Conservation (phyloP, 495 filamentous ascomycete species). For the Aspergillus kassunensis region DNA sequence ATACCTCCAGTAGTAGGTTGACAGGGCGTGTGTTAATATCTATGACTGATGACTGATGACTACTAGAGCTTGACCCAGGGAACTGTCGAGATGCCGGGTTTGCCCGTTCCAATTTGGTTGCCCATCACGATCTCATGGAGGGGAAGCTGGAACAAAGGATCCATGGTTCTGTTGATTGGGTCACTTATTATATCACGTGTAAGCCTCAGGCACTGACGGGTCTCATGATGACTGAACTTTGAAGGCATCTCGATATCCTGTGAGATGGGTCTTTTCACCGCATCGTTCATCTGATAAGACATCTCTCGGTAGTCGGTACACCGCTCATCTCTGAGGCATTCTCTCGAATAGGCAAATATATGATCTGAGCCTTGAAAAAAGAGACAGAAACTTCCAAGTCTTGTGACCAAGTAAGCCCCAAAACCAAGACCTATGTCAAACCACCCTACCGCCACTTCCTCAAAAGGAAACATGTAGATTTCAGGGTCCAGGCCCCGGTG, state of each 20-base stretch:
- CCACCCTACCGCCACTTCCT: no score
- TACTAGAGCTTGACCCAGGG: background rate
- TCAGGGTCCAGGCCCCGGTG: background rate
- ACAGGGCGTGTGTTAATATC: no score
- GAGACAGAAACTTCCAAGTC: no score
- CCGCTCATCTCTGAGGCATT: background rate
- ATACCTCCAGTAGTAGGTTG: background rate
- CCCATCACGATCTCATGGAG: background rate
- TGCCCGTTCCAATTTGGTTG: background rate
- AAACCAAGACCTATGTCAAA: no score
- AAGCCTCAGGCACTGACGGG: background rate
- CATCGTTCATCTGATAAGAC: background rate
- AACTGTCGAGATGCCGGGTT: background rate
- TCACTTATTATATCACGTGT: background rate
- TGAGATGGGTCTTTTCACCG: no score
- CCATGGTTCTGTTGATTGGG: no score
- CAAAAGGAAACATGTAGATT: no score
- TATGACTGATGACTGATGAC: background rate
- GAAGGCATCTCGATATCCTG: no score
- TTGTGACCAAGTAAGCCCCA: no score
- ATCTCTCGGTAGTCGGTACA: background rate
- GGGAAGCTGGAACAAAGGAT: no score
- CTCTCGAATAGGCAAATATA: no score
- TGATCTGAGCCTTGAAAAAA: no score
- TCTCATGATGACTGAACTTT: background rate